phyloP scores from a whole-genome alignment of 306 rosid species.

The Herpetospermum pedunculosum region DNA sequence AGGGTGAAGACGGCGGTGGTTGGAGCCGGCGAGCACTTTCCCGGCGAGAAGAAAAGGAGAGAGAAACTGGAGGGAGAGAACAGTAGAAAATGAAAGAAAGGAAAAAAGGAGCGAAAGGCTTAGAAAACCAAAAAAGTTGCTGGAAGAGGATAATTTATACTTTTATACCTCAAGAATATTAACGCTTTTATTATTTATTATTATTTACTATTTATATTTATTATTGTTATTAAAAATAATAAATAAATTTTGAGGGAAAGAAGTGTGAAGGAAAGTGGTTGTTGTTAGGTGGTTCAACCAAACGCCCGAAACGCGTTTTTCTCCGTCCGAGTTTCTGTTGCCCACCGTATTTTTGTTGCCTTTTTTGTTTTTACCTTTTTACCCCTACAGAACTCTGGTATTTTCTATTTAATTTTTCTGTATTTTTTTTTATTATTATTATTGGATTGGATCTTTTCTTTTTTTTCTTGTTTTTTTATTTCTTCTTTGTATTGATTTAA shows the following conservation, averaged over 20 bases:
- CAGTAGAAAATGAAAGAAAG: constrained; percentile 38
- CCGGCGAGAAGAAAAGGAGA: constrained; percentile 17
- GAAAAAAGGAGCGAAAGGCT: constrained; percentile 32
- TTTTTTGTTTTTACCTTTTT: neutral
- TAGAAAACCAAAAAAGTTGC: constrained; percentile 65
- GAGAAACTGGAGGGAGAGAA: constrained; percentile 11
- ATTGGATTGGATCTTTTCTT: no score
- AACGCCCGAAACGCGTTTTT: constrained; percentile 82
- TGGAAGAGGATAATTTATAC: constrained; percentile 48
- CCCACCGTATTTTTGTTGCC: neutral
- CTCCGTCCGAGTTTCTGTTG: constrained; percentile 22
- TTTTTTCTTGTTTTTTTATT: no score
- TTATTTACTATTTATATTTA: neutral
- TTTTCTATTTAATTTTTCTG: neutral
- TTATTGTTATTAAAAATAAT: neutral
- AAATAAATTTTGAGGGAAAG: neutral
- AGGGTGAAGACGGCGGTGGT: constrained; percentile 6
- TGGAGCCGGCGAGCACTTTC: constrained; percentile 9
- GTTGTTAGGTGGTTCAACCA: constrained; percentile 99
- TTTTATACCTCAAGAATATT: constrained; percentile 57
- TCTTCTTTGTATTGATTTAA: no score
- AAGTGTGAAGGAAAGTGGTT: constrained; percentile 35
- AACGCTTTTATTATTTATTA: constrained; percentile 12
- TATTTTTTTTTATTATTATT: neutral
- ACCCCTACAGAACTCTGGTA: neutral